Evolutionary conservation across 192 early-diverging fungal genomes (phyloP), one percentile per base, ranked within the genome.

Genomic region (Gamsiella multidivaricata): DNA sequence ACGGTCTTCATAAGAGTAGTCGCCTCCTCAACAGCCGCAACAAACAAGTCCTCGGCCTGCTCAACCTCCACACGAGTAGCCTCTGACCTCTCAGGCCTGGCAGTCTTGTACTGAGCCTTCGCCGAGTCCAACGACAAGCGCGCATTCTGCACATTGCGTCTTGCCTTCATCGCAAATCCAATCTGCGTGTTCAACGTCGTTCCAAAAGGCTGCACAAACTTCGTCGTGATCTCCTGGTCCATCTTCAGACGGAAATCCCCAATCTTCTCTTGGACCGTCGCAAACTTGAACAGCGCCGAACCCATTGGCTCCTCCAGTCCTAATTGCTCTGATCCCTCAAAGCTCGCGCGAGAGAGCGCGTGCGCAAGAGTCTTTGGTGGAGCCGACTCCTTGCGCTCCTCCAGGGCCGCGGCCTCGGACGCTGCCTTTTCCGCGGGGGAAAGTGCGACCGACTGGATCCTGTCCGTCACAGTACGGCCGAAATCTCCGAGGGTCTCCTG

Each of bases 1-100:
- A 96, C 94, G 25, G 90, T 82, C 73, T 93, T 93, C 97, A 99
- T 99, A 62, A 96, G 87, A 10, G 84, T 91, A 80, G 95, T 99
- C 20, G 95, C 94, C 70, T 98, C 95, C 74, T 98, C 96, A 29
- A 99, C 92, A 7, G 94, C 92, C 15, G 91, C 93, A 8, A 98
- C 95, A 89, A 98, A 98, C 55, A 92, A 89, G 85, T 98, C 97
- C 81, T 99, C 96, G 18, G 94, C 91, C 37, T 90, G 83, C 72
- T 96, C 93, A n/a, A 97, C 93, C 57, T 97, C 95, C 6, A 87
- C 70, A 26, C 94, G 87, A 25, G 87, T 87, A 33, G 83, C 90
- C 39, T 97, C 96, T 9, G 88, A 89, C 29, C 81, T 79, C 33
- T 92, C 90, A 11, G 94, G 89, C 28, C 79, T 79, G 1, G 92